These are phyloP conservation scores for Boletus patriciae DNA, from an alignment of 768 basidiomycete species.

Conservation along the genomic window DNA sequence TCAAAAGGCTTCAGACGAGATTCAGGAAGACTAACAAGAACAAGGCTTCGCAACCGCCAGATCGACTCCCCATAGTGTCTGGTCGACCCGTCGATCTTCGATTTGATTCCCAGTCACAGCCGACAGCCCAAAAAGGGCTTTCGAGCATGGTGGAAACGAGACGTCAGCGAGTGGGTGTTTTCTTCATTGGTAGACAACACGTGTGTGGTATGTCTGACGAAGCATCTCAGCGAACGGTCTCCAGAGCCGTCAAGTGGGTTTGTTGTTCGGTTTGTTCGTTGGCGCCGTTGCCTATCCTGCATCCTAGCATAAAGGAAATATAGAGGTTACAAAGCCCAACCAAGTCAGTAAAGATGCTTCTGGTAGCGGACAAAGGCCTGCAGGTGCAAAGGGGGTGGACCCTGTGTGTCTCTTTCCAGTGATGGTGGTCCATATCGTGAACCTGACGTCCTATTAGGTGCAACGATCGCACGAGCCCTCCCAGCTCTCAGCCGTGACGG, in stretches of 20 bases:
- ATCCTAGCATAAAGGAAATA: too few species aligned
- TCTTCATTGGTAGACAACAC: not conserved
- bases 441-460: not conserved
- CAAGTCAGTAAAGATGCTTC: too few species aligned
- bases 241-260: not conserved
- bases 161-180: not conserved
- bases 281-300: not conserved
- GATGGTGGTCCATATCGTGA: too few species aligned
- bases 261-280: not conserved
- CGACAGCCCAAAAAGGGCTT: not conserved
- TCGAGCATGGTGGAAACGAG: not conserved
- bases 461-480: not conserved
- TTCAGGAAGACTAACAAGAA: too few species aligned
- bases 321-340: too few species aligned
- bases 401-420: not conserved
- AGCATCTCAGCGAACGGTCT: not conserved
- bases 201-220: not conserved
- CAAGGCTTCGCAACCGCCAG: not conserved
- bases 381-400: not conserved
- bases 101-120: too few species aligned
- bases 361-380: too few species aligned
- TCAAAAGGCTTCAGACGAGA: too few species aligned
- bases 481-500: not conserved
- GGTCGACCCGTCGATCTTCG: too few species aligned
- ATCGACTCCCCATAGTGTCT: not conserved